Conservation (phyloP, 257 asterid genomes). For the Solanum bulbocastanum region DNA sequence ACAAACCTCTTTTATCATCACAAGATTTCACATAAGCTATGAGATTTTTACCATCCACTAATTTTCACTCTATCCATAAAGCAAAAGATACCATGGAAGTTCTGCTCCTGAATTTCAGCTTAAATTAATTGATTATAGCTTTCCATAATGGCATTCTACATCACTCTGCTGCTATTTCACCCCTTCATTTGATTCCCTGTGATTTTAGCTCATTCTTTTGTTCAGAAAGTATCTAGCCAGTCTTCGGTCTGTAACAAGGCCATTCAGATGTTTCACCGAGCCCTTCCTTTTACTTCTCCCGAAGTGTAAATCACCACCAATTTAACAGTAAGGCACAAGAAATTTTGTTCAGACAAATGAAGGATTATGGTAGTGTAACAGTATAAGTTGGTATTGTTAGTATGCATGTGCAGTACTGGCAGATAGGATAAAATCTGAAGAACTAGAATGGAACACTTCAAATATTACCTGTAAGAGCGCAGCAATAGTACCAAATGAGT, state of each 20-base stretch:
- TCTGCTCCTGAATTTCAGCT: not conserved
- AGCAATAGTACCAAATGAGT: constrained; percentile 85
- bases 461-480: constrained; percentile 84
- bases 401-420: no score
- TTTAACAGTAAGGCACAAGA: not conserved
- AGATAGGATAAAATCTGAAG: not conserved
- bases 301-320: not conserved
- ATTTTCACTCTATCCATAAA: not conserved
- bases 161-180: not conserved
- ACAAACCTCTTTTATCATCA: not conserved
- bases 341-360: not conserved
- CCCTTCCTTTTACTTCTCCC: not conserved
- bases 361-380: not conserved
- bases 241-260: not conserved
- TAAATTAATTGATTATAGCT: not conserved
- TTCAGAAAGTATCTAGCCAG: not conserved
- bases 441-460: not conserved
- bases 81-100: not conserved
- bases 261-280: not conserved
- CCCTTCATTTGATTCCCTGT: not conserved
- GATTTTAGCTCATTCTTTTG: not conserved
- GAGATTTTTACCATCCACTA: not conserved
- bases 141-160: not conserved
- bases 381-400: not conserved
- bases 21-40: not conserved